Conservation (phyloP, 2,329 filamentous ascomycete genomes). For the Knoxdaviesia capensis region DNA sequence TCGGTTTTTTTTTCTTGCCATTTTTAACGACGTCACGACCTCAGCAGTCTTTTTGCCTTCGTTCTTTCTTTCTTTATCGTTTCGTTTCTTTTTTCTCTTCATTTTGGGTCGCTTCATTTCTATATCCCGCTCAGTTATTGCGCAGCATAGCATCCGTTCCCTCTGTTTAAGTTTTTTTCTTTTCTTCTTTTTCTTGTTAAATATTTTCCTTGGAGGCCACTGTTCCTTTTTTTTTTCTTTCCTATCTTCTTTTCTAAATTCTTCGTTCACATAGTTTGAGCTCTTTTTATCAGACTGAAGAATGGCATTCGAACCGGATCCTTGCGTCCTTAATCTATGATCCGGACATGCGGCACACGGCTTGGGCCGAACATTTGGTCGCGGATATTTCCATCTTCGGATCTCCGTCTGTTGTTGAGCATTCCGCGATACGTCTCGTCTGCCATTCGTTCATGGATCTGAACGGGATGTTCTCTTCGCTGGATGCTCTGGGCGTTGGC, state of each 20-base stretch:
- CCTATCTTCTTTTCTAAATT: background rate
- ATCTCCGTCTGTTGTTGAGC: too few relatives aligned
- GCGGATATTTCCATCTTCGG: too few relatives aligned
- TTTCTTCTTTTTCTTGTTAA: background rate
- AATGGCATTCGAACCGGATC: too few relatives aligned
- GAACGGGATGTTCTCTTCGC: too few relatives aligned
- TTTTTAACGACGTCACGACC: background rate
- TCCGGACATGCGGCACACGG: too few relatives aligned
- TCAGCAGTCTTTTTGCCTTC: background rate
- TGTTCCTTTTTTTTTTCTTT: slow-evolving; percentile 1
- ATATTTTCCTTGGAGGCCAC: background rate
- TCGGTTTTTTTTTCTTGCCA: background rate
- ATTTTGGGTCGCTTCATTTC: background rate
- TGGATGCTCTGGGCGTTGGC: too few relatives aligned
- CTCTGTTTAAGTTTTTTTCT: background rate
- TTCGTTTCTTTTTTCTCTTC: background rate
- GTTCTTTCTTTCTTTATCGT: slow-evolving; percentile 1
- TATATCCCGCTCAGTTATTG: background rate
- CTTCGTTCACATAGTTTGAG: slow-evolving; percentile 2
- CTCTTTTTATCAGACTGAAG: background rate
- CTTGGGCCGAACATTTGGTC: too few relatives aligned
- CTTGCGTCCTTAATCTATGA: too few relatives aligned
- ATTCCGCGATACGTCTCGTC: too few relatives aligned
- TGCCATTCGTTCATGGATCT: too few relatives aligned
- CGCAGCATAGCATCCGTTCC: background rate